Conservation (phyloP, 768 basidiomycete genomes). For the Mycena rosella region DNA sequence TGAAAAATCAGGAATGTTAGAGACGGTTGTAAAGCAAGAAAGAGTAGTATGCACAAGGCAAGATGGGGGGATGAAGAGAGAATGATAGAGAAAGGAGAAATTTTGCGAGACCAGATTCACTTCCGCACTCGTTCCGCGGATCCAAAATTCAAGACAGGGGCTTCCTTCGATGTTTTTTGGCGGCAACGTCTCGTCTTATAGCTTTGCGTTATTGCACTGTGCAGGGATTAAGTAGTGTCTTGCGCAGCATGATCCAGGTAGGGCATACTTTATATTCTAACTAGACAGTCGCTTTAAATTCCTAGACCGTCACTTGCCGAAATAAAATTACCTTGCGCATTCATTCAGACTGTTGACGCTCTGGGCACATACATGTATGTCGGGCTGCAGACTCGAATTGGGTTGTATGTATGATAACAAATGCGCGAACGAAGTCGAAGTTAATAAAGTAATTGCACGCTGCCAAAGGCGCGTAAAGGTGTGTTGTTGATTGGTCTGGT, state of each 20-base stretch:
- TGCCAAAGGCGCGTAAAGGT: constrained; percentile 16
- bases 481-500: background rate
- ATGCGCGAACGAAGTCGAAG: constrained; percentile 25
- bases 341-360: no score
- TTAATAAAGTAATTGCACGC: constrained; percentile 29
- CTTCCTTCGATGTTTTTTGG: background rate
- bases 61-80: background rate
- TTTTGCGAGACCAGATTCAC: no score
- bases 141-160: background rate
- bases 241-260: no score
- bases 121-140: background rate
- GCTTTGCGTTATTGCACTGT: no score
- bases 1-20: background rate
- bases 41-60: background rate
- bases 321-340: no score
- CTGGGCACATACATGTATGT: background rate
- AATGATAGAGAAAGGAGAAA: background rate
- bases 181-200: no score
- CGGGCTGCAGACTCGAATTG: background rate
- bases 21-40: background rate
- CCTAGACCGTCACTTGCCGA: no score
- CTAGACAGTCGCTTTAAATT: no score
- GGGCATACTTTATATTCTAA: no score
- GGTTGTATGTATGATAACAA: background rate
- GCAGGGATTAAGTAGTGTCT: no score